These are phyloP conservation scores for Patellaria atrata DNA, from an alignment of 495 filamentous ascomycete species.

Conservation along the genomic window DNA sequence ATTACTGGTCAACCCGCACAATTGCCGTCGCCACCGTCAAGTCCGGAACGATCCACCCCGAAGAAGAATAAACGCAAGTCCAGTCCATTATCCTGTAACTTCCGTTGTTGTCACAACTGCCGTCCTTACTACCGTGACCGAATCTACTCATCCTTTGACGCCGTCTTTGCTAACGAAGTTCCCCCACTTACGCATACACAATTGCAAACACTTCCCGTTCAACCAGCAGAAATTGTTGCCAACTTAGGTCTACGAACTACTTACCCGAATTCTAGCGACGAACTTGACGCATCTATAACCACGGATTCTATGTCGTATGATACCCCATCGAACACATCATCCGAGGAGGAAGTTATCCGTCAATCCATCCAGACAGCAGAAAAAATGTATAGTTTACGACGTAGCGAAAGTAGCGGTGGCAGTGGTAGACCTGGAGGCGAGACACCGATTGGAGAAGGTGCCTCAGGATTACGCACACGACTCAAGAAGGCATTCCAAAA, in stretches of 20 bases:
- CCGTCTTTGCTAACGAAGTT: slow-evolving; percentile 14
- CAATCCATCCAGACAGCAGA: too few relatives aligned
- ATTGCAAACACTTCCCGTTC: slow-evolving; percentile 14
- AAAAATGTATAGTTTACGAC: too few relatives aligned
- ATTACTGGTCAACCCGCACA: neutral
- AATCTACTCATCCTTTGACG: slow-evolving; percentile 24
- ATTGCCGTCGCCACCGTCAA: neutral
- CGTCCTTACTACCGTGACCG: slow-evolving; percentile 28
- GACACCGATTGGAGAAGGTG: too few relatives aligned
- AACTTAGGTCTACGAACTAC: slow-evolving; percentile 16
- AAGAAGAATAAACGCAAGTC: slow-evolving; percentile 1
- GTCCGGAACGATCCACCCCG: neutral
- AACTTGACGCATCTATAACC: neutral
- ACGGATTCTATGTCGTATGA: neutral
- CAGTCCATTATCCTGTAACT: slow-evolving; percentile 14
- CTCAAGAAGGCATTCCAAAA: slow-evolving; percentile 13
- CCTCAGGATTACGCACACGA: slow-evolving; percentile 3
- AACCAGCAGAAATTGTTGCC: slow-evolving; percentile 13
- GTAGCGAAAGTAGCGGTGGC: too few relatives aligned
- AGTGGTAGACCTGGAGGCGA: too few relatives aligned
- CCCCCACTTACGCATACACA: slow-evolving; percentile 20
- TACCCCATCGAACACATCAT: too few relatives aligned
- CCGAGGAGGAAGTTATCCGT: too few relatives aligned
- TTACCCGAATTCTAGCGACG: neutral
- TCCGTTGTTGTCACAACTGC: slow-evolving; percentile 25